Conservation (phyloP, 371 early-diverging fungal genomes). For the Mortierella polycephala region DNA sequence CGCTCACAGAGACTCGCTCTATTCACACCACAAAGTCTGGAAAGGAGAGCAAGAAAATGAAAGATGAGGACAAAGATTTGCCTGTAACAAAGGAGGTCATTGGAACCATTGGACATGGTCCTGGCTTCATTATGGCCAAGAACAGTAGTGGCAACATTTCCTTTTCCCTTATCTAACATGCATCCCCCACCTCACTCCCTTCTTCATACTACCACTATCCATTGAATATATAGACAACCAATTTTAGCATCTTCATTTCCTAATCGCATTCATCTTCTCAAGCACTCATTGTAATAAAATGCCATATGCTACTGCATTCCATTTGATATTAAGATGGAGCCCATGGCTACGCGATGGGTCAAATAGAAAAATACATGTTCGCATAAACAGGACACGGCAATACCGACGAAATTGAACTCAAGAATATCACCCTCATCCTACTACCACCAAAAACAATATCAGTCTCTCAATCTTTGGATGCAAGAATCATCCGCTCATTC, state of each 20-base stretch:
- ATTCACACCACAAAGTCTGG: slow-evolving; percentile 20
- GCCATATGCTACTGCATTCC: no score
- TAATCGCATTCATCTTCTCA: neutral
- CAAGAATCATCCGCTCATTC: no score
- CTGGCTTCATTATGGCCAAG: slow-evolving; percentile 45
- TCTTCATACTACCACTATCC: neutral
- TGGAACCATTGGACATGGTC: slow-evolving; percentile 41
- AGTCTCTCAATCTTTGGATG: neutral
- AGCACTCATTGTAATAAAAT: no score
- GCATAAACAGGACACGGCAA: slow-evolving; percentile 1
- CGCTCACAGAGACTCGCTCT: slow-evolving; percentile 28
- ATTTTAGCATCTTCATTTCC: neutral
- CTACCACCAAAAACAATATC: slow-evolving; percentile 7
- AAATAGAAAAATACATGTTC: no score
- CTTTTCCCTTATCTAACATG: slow-evolving; percentile 22
- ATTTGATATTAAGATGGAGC: no score
- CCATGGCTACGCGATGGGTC: no score
- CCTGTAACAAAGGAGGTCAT: slow-evolving; percentile 38
- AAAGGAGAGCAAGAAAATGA: slow-evolving; percentile 20
- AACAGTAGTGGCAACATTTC: slow-evolving; percentile 48
- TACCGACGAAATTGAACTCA: neutral
- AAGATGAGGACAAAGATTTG: slow-evolving; percentile 30
- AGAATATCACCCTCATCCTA: neutral
- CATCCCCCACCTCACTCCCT: neutral
- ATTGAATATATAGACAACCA: no score